Base-by-base conservation (phyloP, 73 alveolate species). In the Urostyla sp. region DNA sequence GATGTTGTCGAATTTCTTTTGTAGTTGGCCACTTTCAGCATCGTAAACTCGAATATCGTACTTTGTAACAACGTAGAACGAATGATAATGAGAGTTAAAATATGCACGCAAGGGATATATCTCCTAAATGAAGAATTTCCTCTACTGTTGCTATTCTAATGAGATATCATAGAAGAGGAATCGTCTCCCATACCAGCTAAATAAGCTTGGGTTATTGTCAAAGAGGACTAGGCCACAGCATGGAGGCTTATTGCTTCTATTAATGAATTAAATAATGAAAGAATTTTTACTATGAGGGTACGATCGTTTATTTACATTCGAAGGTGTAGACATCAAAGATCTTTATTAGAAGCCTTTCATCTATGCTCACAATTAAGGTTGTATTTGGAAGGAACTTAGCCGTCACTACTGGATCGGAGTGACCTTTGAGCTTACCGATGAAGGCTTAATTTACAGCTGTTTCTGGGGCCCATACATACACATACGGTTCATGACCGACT, bases 391-490 rank as follows among this genome's bases (percentile, higher is more conserved):
- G 86, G 69, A 94, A 95, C 81, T 91, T 86, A 40, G 98, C 95
- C 13, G 90, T 60, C 7, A 94, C 96, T n/a, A 95, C 99, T 27
- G 98, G 96, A 32, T 93, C 90, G 49, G 75, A 76, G 79, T 95
- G 99, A 0, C 99, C 99, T 84, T 94, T 97, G 28, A 94, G 84
- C 67, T 88, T 89, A 48, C 97, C 97, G 27, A 91, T 84, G 76
- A 84, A 92, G 20, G 98, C 96, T 44, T 90, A 93, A 36, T 94
- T 90, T 37, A 91, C 74, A 20, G 95, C 72, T 28, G 95, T 88
- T 87, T 95, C 99, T 20, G 98, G 96, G 55, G 97, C 88, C 91
- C 96, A 94, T 18, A 94, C 97, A 75, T 92, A 85, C 16, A 94
- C 85, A 54, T 87, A 87, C 44, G 83, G 52, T 76, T 94, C 98